These are phyloP conservation scores for Sindora glabra DNA, from an alignment of 306 rosid genomes.

Conservation along the genomic window DNA sequence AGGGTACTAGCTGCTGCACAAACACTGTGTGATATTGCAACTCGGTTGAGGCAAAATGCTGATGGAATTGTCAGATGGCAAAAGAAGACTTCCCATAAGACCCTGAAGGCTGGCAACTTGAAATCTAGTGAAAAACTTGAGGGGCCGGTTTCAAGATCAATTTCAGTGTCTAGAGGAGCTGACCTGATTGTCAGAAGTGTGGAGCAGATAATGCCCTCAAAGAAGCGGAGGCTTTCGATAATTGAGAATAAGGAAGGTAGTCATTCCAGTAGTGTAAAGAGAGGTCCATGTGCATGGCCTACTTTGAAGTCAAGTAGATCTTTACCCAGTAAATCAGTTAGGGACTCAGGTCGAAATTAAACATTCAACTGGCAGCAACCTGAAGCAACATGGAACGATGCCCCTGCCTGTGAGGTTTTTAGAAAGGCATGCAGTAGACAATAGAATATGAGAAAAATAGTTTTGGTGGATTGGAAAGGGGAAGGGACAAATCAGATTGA, in stretches of 20 bases:
- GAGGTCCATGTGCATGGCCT: slow-evolving; percentile 54
- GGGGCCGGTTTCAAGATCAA: slow-evolving; percentile 29
- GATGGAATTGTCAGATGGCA: slow-evolving; percentile 65
- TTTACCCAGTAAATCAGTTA: slow-evolving; percentile 45
- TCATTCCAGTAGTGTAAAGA: slow-evolving; percentile 33
- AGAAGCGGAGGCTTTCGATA: slow-evolving; percentile 61
- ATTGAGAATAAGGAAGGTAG: slow-evolving; percentile 39
- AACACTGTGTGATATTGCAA: slow-evolving; percentile 63
- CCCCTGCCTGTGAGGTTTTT: slow-evolving; percentile 62
- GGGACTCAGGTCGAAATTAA: slow-evolving; percentile 42
- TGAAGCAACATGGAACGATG: slow-evolving; percentile 62
- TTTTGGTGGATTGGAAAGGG: slow-evolving; percentile 70
- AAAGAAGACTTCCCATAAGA: slow-evolving; percentile 70
- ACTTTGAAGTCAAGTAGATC: slow-evolving; percentile 82
- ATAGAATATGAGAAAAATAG: slow-evolving; percentile 52
- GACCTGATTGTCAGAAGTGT: slow-evolving; percentile 28
- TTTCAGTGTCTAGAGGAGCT: slow-evolving; percentile 32
- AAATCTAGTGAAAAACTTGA: slow-evolving; percentile 53
- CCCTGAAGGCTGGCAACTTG: slow-evolving; percentile 55
- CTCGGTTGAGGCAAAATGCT: slow-evolving; percentile 32
- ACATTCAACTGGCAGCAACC: slow-evolving; percentile 31
- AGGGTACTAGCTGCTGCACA: slow-evolving; percentile 60
- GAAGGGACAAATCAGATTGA: slow-evolving; percentile 55
- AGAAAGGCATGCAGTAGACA: slow-evolving; percentile 45
- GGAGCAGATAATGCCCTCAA: slow-evolving; percentile 45